Percentiles rank a stretch among this genome's conserved stretches.
Conservation (phyloP, 1,284 basidiomycete genomes). For the Cutaneotrichosporon sp. region DNA sequence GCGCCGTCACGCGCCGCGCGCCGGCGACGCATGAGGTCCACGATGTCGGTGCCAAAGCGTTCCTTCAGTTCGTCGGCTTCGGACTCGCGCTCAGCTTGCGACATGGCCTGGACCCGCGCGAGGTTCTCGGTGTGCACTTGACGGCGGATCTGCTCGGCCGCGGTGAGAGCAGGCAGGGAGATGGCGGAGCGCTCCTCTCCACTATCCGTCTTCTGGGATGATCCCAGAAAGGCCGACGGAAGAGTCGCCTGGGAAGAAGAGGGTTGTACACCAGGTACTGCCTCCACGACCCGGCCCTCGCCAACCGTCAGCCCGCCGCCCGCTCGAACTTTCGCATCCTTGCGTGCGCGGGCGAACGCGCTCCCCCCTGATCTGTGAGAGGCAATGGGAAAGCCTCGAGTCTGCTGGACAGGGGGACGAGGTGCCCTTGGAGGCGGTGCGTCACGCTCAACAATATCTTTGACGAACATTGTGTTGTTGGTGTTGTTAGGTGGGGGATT, state of each 20-base stretch:
- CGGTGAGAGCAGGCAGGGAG: conserved; percentile 5
- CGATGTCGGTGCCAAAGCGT: conserved; percentile 64
- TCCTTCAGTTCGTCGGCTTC: conserved; percentile 65
- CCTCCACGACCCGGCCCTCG: conserved; percentile 22
- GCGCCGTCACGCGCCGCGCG: conserved; percentile 27
- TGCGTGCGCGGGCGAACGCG: conserved; percentile 21
- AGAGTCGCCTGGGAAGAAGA: neutral
- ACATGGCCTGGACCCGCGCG: conserved; percentile 60
- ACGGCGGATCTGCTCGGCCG: conserved; percentile 17
- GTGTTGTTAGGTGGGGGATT: neutral
- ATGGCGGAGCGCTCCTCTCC: neutral
- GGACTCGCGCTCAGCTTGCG: conserved; percentile 60
- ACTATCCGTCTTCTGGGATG: too few species aligned
- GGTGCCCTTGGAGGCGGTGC: conserved; percentile 24
- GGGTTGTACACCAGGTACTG: conserved; percentile 7
- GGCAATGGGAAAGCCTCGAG: conserved; percentile 23
- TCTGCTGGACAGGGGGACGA: conserved; percentile 22
- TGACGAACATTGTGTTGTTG: conserved; percentile 30
- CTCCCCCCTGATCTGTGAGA: conserved; percentile 18
- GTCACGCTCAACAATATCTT: conserved; percentile 37
- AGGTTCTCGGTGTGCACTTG: conserved; percentile 44
- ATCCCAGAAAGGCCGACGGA: neutral
- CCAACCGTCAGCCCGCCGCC: conserved; percentile 18
- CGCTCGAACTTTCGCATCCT: conserved; percentile 10
- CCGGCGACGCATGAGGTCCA: conserved; percentile 59